Evolutionary conservation across 1,284 basidiomycete species (phyloP).

Genomic region (Pseudozyma hubeiensis): DNA sequence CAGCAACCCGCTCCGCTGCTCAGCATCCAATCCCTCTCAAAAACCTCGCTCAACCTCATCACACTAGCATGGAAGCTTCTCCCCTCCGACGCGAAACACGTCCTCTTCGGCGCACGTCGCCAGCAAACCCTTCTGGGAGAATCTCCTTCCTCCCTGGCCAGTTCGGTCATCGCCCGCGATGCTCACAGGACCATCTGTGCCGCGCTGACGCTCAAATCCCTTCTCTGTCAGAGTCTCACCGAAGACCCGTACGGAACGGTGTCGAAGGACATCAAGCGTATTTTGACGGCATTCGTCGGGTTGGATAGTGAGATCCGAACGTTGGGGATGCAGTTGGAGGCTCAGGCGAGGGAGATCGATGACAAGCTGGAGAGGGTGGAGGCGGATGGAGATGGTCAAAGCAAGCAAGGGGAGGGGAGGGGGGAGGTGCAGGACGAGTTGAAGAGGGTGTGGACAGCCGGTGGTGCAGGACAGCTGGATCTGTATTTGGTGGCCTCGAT

Average conservation of each 20-base stretch:
- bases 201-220: slow-evolving; percentile 25
- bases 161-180: slow-evolving; percentile 20
- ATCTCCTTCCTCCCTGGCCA: slow-evolving; percentile 16
- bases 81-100: slow-evolving; percentile 54
- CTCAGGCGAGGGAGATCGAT: slow-evolving; percentile 17
- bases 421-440: slow-evolving; percentile 14
- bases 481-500: slow-evolving; percentile 15
- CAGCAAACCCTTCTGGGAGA: slow-evolving; percentile 20
- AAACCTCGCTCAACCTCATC: not conserved
- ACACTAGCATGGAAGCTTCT: slow-evolving; percentile 21
- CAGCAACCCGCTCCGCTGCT: slow-evolving; percentile 7
- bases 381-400: not conserved
- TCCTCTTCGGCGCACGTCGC: slow-evolving; percentile 45
- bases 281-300: slow-evolving; percentile 25
- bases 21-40: slow-evolving; percentile 7
- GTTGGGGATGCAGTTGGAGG: slow-evolving; percentile 33
- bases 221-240: slow-evolving; percentile 48
- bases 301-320: slow-evolving; percentile 23
- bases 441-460: slow-evolving; percentile 17
- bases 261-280: slow-evolving; percentile 45
- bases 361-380: slow-evolving; percentile 17
- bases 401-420: not conserved
- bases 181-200: slow-evolving; percentile 26
- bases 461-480: slow-evolving; percentile 29
- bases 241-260: slow-evolving; percentile 57